Evolutionary conservation across 2,329 filamentous ascomycete genomes (phyloP).

Genomic region (Pseudogymnoascus verrucosus): DNA sequence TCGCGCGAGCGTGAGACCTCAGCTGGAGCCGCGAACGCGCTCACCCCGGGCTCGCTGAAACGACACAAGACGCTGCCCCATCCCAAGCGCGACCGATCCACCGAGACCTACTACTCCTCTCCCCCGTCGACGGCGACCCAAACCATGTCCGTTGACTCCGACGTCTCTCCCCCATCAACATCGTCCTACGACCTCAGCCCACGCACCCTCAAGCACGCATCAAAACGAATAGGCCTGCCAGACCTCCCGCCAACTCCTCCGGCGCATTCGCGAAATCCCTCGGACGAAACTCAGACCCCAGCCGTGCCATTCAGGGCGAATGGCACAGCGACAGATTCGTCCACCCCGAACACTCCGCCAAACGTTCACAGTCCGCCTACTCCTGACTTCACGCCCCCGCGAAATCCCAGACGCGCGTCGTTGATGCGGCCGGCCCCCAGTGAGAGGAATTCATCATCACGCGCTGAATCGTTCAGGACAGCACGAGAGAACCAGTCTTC

Average conservation of each 20-base stretch:
- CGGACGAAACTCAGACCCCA: constrained; percentile 36
- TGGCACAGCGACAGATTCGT: constrained; percentile 10
- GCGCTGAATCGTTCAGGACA: constrained; percentile 47
- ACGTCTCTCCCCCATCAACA: constrained; percentile 18
- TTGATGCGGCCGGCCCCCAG: constrained; percentile 38
- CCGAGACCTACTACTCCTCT: constrained; percentile 16
- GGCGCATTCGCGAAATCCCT: constrained; percentile 50
- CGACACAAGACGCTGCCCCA: constrained; percentile 27
- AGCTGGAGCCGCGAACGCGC: not conserved
- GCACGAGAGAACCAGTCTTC: constrained; percentile 59
- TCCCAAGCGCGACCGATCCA: constrained; percentile 21
- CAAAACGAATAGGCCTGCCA: constrained; percentile 28
- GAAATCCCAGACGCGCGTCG: constrained; percentile 37
- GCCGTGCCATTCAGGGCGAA: constrained; percentile 3
- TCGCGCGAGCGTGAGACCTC: constrained; percentile 9
- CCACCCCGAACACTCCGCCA: constrained; percentile 50
- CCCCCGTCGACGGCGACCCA: constrained; percentile 17
- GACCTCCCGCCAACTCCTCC: constrained; percentile 56
- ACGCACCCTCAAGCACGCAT: constrained; percentile 26
- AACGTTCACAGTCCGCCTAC: constrained; percentile 63
- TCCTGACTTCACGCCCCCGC: constrained; percentile 67
- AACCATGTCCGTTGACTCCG: constrained; percentile 22
- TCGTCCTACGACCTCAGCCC: constrained; percentile 25
- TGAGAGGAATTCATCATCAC: constrained; percentile 36
- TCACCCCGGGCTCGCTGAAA: constrained; percentile 17